Evolutionary conservation across 2,329 filamentous ascomycete species (phyloP), one percentile per base, ranked within the genome.

Genomic region (Emergomyces pasteurianus): DNA sequence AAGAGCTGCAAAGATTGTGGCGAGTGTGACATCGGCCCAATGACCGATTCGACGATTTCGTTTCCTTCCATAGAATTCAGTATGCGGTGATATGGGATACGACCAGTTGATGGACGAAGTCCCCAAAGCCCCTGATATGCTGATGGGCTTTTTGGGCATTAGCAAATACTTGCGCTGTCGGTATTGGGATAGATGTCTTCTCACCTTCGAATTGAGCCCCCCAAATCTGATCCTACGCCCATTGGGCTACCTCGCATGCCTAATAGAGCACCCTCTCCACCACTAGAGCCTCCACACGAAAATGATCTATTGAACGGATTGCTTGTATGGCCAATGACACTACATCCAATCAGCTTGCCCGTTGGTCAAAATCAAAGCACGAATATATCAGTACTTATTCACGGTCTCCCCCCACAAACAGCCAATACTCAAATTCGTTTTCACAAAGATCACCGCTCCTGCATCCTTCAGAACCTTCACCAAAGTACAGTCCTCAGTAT

Each of bases 211-310:
- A 79, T 72, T 7, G 73, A 75, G 6, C 77, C 76, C 0, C 74
- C 79, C 59, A 87, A 86, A 63, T 87, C 85, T 0, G 84, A 84
- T 0, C 84, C 85, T 0, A 87, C 76, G 10, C 86, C 86, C 0
- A 86, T 63, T 0, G 79, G 77, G 60, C 80, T 83, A n/a, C 85
- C 86, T 6, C 73, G 71, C 62, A 87, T 79, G 0, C 76, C 74
- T 42, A 89, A 78, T 2, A 88, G 75, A 0, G 86, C 85, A 5
- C 80, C 80, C 68, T 89, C 86, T 52, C 86, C 86, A 3, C 86
- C 86, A 0, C 83, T 86, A 46, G 81, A 84, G 9, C 86, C 86
- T 18, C 86, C 86, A 23, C 80, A 81, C 0, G 84, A 86, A 40
- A 83, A 79, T 66, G 86, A 85, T 34, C 83, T 79, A 67, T 86